Evolutionary conservation across 352 stramenopile species (phyloP), one percentile per base, ranked within the genome.

Genomic region (Pythium guiyangense): DNA sequence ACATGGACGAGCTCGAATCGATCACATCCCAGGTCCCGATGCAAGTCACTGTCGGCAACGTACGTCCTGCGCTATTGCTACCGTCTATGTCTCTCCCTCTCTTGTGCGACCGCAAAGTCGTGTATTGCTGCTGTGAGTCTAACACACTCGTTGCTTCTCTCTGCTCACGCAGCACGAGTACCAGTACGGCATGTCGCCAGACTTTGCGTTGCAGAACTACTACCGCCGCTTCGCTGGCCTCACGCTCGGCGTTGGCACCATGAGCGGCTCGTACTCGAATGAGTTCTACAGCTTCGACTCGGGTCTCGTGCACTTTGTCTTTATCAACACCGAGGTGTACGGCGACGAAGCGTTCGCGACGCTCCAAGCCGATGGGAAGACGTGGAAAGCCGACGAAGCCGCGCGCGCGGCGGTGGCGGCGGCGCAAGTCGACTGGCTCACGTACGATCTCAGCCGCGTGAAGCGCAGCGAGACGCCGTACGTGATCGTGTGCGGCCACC

Each of bases 321-420:
- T 92, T 49, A 75, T 92, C 63, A 86, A 90, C 66, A 88, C 82
- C 1, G 82, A 92, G 57, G 59, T 90, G 5, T 92, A 92, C 56
- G 79, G 82, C 4, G 70, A 89, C 47, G 79, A 90, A 37, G 65
- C 77, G 3, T 92, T 71, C 47, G 64, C 74, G 26, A 55, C 67
- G 2, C 63, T 72, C 20, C 71, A 83, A 34, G 52, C 46, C 9
- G 76, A 89, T 52, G 73, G 79, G 4, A 44, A 45, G 22, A 79
- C 66, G 27, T 92, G 79, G 79, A 74, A 69, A 27, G 52, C 68
- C 1, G 68, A 84, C 44, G 74, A 90, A 46, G 51, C 47, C 26
- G 77, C 75, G 8, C 71, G 77, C 12, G 61, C 47, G 9, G 29
- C 54, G 2, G 65, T 58, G 29, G 67, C 67, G 22, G 59, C 47